Evolutionary conservation across 1,139 yeast genomes (phyloP).

Genomic region (Magnusiomyces magnusii): DNA sequence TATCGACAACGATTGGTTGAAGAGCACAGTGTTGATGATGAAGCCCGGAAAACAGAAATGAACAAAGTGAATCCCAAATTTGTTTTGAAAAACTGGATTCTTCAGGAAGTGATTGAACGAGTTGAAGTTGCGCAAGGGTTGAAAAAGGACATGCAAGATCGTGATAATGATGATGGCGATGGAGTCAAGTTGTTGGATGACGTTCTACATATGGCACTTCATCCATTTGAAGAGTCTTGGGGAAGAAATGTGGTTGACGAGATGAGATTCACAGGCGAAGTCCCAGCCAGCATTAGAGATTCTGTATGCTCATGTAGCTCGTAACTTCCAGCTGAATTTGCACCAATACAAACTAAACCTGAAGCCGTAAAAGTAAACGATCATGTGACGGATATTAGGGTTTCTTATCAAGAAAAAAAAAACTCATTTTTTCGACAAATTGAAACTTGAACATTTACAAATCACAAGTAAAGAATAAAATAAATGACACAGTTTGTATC

Average conservation of each 20-base stretch:
- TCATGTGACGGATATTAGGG: too few species aligned
- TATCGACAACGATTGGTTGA: slow-evolving; percentile 39
- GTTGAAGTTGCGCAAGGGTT: slow-evolving; percentile 20
- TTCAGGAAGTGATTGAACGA: slow-evolving; percentile 63
- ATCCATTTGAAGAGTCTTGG: slow-evolving; percentile 35
- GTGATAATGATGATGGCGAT: slow-evolving; percentile 17
- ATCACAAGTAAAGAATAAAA: neutral
- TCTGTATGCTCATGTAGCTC: slow-evolving; percentile 29
- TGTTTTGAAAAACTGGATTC: slow-evolving; percentile 77
- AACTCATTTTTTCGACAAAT: too few species aligned
- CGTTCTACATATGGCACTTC: slow-evolving; percentile 32
- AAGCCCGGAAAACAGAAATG: slow-evolving; percentile 38
- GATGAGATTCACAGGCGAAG: slow-evolving; percentile 26
- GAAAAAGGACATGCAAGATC: neutral
- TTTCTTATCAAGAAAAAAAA: too few species aligned
- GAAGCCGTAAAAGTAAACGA: too few species aligned
- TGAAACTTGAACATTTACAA: too few species aligned
- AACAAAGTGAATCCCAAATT: slow-evolving; percentile 61
- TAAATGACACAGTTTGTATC: slow-evolving; percentile 16
- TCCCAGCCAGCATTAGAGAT: slow-evolving; percentile 24
- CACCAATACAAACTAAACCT: too few species aligned
- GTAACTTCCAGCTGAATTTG: slow-evolving; percentile 5
- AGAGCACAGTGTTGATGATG: slow-evolving; percentile 34
- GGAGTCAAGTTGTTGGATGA: slow-evolving; percentile 25
- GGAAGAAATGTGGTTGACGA: slow-evolving; percentile 25